phyloP scores from a whole-genome alignment of 176 grass and related monocot genomes.

The Saccharum spontaneum region DNA sequence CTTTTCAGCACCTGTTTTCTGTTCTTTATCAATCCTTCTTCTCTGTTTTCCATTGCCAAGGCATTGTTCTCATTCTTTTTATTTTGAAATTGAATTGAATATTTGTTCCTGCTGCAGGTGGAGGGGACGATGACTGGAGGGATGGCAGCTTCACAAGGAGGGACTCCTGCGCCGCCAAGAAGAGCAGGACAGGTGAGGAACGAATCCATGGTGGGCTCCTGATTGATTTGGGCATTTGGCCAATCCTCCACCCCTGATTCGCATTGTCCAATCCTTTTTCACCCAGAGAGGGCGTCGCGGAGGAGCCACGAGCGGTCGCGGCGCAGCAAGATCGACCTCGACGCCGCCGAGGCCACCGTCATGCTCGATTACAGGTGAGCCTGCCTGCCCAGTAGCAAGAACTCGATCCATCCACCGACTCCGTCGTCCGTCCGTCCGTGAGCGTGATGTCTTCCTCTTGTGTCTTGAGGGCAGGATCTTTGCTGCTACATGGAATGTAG shows the following conservation, averaged over 20 bases:
- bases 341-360: slow-evolving; percentile 89
- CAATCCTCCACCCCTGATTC: background rate
- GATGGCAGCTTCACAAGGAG: slow-evolving; percentile 61
- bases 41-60: slow-evolving; percentile 12
- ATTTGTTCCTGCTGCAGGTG: slow-evolving; percentile 35
- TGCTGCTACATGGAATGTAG: slow-evolving; percentile 89
- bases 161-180: slow-evolving; percentile 70
- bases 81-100: slow-evolving; percentile 5
- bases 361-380: slow-evolving; percentile 74
- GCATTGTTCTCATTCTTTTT: background rate
- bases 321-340: slow-evolving; percentile 93
- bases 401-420: background rate
- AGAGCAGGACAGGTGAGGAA: slow-evolving; percentile 72
- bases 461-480: slow-evolving; percentile 72
- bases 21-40: background rate
- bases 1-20: slow-evolving; percentile 17
- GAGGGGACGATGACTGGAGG: slow-evolving; percentile 69
- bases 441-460: background rate
- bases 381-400: background rate
- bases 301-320: slow-evolving; percentile 60
- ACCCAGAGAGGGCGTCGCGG: slow-evolving; percentile 55
- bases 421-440: background rate
- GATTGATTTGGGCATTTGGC: background rate
- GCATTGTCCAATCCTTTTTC: slow-evolving; percentile 15
- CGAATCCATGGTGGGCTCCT: background rate